Evolutionary conservation across 306 rosid species (phyloP).

Genomic region (Quercus mongolica): DNA sequence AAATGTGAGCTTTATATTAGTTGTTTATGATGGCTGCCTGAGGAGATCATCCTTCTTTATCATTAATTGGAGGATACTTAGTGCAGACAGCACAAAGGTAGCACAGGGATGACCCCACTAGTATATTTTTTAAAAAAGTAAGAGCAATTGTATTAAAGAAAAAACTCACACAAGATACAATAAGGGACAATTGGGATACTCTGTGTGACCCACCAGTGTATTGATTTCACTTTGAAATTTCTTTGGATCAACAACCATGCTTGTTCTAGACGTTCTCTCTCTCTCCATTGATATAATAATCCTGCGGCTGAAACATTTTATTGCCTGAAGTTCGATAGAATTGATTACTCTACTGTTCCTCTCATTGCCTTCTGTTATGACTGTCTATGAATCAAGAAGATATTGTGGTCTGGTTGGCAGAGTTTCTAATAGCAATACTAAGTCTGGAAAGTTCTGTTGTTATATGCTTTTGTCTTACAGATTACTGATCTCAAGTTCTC

Average conservation of each 20-base stretch:
- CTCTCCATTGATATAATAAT: not conserved
- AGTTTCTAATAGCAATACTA: not conserved
- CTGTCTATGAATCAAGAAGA: not conserved
- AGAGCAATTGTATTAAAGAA: no score
- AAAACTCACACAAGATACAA: no score
- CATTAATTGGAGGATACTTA: not conserved
- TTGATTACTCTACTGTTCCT: not conserved
- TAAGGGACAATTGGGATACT: no score
- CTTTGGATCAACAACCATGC: not conserved
- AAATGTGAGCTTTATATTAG: not conserved
- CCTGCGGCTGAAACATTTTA: not conserved
- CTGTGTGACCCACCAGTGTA: no score
- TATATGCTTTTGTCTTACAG: conserved; percentile 41
- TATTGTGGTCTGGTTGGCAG: not conserved
- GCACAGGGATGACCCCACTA: not conserved
- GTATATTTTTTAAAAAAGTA: no score
- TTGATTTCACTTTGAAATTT: not conserved
- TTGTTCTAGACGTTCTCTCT: not conserved
- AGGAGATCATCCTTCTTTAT: not conserved
- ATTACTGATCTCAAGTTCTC: conserved; percentile 80
- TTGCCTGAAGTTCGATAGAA: not conserved
- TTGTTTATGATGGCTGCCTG: not conserved
- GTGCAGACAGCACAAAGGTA: not conserved
- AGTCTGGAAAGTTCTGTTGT: not conserved
- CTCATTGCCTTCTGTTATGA: not conserved